Evolutionary conservation across 1,139 yeast species (phyloP).

Genomic region (Suhomyces kunorum): DNA sequence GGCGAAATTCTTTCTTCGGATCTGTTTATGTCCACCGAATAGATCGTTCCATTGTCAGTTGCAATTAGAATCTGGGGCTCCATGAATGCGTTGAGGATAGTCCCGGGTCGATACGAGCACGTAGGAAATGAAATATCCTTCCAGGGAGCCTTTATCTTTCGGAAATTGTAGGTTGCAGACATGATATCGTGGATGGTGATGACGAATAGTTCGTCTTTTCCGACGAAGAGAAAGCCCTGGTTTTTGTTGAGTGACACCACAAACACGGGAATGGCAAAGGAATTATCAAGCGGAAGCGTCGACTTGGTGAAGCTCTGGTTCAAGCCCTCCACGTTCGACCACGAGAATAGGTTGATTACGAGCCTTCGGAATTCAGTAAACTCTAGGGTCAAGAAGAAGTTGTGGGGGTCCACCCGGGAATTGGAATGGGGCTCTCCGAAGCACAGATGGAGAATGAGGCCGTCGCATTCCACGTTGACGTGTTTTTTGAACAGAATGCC

Average conservation of each 20-base stretch:
- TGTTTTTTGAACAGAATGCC: conserved; percentile 44
- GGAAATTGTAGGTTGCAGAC: conserved; percentile 48
- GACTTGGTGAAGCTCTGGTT: conserved; percentile 26
- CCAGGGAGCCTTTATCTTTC: conserved; percentile 20
- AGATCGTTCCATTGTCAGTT: conserved; percentile 44
- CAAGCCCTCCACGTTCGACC: conserved; percentile 37
- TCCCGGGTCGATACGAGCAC: conserved; percentile 30
- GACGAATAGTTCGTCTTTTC: conserved; percentile 26
- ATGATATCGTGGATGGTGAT: conserved; percentile 46
- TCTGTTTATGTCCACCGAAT: conserved; percentile 25
- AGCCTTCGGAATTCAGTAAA: conserved; percentile 41
- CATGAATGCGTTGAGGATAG: conserved; percentile 12
- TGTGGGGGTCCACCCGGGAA: conserved; percentile 30
- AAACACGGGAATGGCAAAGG: conserved; percentile 44
- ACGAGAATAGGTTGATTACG: conserved; percentile 40
- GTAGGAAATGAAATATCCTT: conserved; percentile 40
- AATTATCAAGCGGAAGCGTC: conserved; percentile 39
- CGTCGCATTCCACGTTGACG: conserved; percentile 41
- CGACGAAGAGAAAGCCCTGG: conserved; percentile 36
- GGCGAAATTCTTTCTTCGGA: conserved; percentile 18
- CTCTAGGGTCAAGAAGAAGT: conserved; percentile 37
- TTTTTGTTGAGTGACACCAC: conserved; percentile 35
- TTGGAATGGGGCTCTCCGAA: conserved; percentile 40
- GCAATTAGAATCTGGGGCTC: conserved; percentile 42
- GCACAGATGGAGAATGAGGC: conserved; percentile 44